A percentile compares a stretch with the other conserved stretches of the same genome.
Conservation (phyloP, 179 eudicot species). For the Dionaea muscipula region DNA sequence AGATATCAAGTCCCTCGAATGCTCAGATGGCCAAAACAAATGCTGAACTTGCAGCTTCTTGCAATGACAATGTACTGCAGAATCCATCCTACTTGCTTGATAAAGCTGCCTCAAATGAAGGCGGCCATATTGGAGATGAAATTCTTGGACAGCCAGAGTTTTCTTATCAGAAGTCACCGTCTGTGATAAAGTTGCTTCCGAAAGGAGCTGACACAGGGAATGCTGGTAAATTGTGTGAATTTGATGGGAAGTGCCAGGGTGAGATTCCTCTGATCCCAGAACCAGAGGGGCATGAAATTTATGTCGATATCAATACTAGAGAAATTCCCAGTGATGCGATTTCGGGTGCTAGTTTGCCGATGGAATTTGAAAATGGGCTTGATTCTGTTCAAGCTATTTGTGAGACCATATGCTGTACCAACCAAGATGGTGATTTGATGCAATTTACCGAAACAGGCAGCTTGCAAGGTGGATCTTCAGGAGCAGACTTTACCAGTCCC, state of each 20-base stretch:
- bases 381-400: conserved; percentile 3
- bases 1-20: conserved; percentile 17
- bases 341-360: background rate
- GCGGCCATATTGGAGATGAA: conserved; percentile 1
- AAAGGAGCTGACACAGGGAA: conserved; percentile 1
- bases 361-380: background rate
- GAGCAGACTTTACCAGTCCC: conserved; percentile 1
- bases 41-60: conserved; percentile 12
- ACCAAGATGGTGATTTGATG: conserved; percentile 2
- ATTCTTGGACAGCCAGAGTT: conserved; percentile 2
- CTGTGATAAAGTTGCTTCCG: conserved; percentile 4
- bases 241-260: conserved; percentile 11
- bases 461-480: conserved; percentile 3
- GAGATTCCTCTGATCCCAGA: conserved; percentile 13
- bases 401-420: conserved; percentile 1
- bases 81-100: conserved; percentile 15
- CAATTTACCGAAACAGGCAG: conserved; percentile 14
- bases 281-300: conserved; percentile 6
- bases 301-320: background rate
- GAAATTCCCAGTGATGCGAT: conserved; percentile 3
- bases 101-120: conserved; percentile 14
- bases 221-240: conserved; percentile 10
- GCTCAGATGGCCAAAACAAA: conserved; percentile 17
- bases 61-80: conserved; percentile 12
- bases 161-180: conserved; percentile 10